Evolutionary conservation across 805 yeast species (phyloP).

Genomic region (Cyberlindnera bimundalis): DNA sequence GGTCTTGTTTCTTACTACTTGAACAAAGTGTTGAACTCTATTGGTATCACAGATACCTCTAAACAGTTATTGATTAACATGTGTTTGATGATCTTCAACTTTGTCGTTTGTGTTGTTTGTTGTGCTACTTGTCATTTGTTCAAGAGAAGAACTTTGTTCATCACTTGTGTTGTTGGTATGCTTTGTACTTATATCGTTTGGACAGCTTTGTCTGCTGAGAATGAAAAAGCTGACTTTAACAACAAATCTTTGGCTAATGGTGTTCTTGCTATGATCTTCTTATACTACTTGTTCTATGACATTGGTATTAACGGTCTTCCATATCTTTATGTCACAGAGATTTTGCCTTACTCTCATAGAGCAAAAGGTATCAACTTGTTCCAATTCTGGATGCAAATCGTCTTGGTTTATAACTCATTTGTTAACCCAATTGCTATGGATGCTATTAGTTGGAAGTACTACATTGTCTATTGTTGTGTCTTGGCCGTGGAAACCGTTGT

Average conservation of each 20-base stretch:
- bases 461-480: conserved; percentile 34
- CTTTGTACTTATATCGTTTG: conserved; percentile 35
- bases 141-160: conserved; percentile 37
- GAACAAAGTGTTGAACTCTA: conserved; percentile 45
- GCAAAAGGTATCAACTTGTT: conserved; percentile 24
- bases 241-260: conserved; percentile 40
- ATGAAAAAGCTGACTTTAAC: conserved; percentile 36
- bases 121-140: conserved; percentile 25
- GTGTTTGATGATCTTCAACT: conserved; percentile 44
- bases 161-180: conserved; percentile 36
- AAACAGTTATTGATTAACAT: conserved; percentile 47
- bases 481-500: conserved; percentile 28
- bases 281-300: conserved; percentile 39
- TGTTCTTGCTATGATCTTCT: conserved; percentile 48
- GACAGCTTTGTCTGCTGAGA: conserved; percentile 44
- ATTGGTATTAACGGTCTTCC: conserved; percentile 44
- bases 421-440: conserved; percentile 38
- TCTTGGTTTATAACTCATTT: conserved; percentile 31
- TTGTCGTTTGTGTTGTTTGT: conserved; percentile 28
- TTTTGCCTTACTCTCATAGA: conserved; percentile 31
- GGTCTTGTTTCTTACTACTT: conserved; percentile 50
- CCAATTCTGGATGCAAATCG: conserved; percentile 19
- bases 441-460: conserved; percentile 34
- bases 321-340: conserved; percentile 42
- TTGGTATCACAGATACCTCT: conserved; percentile 46